Evolutionary conservation across 805 yeast species (phyloP).

Genomic region (Saccharomyces eubayanus): DNA sequence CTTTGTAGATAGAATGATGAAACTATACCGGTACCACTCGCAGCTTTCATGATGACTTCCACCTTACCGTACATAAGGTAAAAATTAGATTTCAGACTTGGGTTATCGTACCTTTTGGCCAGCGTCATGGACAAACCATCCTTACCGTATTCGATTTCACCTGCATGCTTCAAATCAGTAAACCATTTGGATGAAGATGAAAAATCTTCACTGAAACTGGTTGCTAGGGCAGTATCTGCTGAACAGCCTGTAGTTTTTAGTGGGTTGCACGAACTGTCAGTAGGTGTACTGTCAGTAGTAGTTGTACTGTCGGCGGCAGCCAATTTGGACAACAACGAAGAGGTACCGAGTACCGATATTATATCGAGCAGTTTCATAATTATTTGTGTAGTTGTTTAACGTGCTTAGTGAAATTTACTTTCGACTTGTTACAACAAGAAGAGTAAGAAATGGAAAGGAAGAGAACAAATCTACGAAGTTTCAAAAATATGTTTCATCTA

Average conservation of each 20-base stretch:
- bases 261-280: constrained; percentile 38
- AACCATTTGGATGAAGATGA: constrained; percentile 36
- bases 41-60: constrained; percentile 63
- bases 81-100: constrained; percentile 66
- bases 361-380: neutral
- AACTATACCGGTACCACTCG: constrained; percentile 69
- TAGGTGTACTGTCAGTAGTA: constrained; percentile 2
- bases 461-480: neutral
- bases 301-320: constrained; percentile 1
- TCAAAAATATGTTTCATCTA: neutral
- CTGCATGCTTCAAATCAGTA: constrained; percentile 34
- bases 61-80: constrained; percentile 86
- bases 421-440: no score
- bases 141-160: constrained; percentile 38
- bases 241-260: constrained; percentile 33
- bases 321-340: neutral
- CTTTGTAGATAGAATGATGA: constrained; percentile 73
- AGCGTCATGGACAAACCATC: constrained; percentile 61
- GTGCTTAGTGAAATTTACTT: neutral
- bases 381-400: neutral
- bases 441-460: neutral
- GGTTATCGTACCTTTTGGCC: constrained; percentile 61
- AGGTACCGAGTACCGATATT: neutral
- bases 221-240: constrained; percentile 55
- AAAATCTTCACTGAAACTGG: constrained; percentile 47